Base-by-base conservation (phyloP, 2,329 filamentous ascomycete species). In the Beauveria sp. region DNA sequence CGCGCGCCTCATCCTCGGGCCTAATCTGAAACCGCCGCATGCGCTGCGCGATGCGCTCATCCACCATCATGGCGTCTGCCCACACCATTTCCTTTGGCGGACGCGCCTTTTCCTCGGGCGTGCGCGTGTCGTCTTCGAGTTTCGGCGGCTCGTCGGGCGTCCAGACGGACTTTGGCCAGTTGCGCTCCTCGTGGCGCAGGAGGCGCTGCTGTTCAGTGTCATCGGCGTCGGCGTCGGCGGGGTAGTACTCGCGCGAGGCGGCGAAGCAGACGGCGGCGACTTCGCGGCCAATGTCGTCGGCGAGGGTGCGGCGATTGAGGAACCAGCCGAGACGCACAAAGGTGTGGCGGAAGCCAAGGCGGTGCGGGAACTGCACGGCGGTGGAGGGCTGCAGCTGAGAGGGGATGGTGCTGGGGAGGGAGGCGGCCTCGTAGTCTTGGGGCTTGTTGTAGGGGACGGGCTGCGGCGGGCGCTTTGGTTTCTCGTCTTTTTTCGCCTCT, bases 311-410 rank as follows among this genome's bases (percentile, higher is more conserved):
- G 64, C 88, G 88, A 73, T 88, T 96, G 64, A 99, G 80, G 81
- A 93, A 99, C 66, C 95, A 89, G 70, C 89, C 89, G 64, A 98
- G 81, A 64, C 95, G 88, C 66, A 87, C 89, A 0, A 92, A 90
- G 3, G 93, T 97, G 77, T 95, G 93, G 65, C 90, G 79, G 79
- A 99, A 96, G 64, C 95, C 95, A 34, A 99, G 88, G 63, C 97
- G 83, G 73, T 98, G 93, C 1, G 93, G 93, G 74, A 96, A 90
- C 48, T 84, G 80, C 63, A 99, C 82, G 16, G 89, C 81, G 26
- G 83, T 79, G 6, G 88, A 87, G 49, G 91, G 91, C 43, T 87
- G 84, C 69, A 99, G 85, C 63, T 88, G 83, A 65, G 79, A 70
- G 3, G 93, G 93, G 49, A 89, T 83, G 50, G 82, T 79, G 34